Base-by-base conservation (phyloP, 768 basidiomycete species). In the Boletus speciosus region DNA sequence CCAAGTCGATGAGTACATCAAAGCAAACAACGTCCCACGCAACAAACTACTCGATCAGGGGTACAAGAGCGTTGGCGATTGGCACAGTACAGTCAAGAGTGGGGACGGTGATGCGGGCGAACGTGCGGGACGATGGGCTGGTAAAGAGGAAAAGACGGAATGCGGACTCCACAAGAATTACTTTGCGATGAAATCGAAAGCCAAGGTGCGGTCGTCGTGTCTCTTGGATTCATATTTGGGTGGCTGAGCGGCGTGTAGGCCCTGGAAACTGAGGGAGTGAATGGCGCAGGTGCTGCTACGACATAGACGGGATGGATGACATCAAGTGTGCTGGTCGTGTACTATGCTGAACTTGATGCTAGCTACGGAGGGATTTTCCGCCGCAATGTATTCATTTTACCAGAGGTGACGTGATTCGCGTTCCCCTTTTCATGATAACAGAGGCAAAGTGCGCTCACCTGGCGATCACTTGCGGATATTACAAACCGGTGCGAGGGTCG, bases 141-240 rank as follows among this genome's bases (percentile, higher is more conserved):
- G 90, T 6, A 86, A 80, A 67, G 78, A 79, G 56, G 75, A 75
- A 39, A 99, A 98, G 79, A 92, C 92, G 2, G 96, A 98, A 71
- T 98, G 97, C 70, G 97, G 97, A 3, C 69, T 99, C 57, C 96
- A 99, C 71, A 82, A 86, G 70, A 92, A 98, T 64, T 96, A 90
- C 68, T 94, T 88, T 65, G 75, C 79, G 61, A 81, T 91, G 82
- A 86, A 85, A 62, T 72, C 72, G 4, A 78, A 80, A 48, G 81
- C 78, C 2, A 77, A 79, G 65, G 67, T 67, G 35, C 34, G 46
- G 10, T 25, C 46, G 21, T 35, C 10, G 15, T 12, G 5, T 25
- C 21, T 19, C 29, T 32, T 21, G n/a, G 2, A 32, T 11, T 35
- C 10, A 25, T 35, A 16, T 6, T 32, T 32, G 10, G 15, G 9